Evolutionary conservation across 176 grass and related monocot genomes (phyloP), one percentile per base, ranked within the genome.

Genomic region (Aegilops bicornis): DNA sequence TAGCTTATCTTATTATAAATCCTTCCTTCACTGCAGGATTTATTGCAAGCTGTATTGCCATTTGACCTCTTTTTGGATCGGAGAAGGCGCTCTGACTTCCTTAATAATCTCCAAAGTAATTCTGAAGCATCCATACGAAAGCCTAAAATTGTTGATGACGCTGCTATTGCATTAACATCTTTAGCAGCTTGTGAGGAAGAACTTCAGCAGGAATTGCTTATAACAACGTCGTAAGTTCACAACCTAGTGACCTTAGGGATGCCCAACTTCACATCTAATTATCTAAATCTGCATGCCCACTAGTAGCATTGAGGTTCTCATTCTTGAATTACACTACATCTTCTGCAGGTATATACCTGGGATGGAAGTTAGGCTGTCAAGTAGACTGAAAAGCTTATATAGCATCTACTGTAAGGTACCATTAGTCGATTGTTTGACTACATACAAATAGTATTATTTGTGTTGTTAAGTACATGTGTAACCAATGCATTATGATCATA

Each of bases 31-130:
- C 30, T 90, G 86, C 86, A 98, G 96, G 93, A 95, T 59, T 82
- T 98, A 35, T 85, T 96, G 86, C 93, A 92, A 84, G 91, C 96
- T 22, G 93, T 98, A 73, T 90, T 98, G 84, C 96, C 96, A 77
- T 98, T 98, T 92, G 96, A 98, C 91, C 76, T 96, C 32, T 94
- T 96, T 88, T 82, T 94, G 86, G 96, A 98, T 88, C 90, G 96
- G 19, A 92, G 88, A 73, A 96, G 91, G 89, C 96, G 93, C n/a
- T 81, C 79, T 35, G 89, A 92, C 72, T 95, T 94, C 87, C 93
- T 98, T 77, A 96, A 93, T 82, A 92, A 89, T 86, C 90, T 98
- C 64, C 91, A 90, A 43, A 94, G 87, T 83, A 91, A 70, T 86
- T 95, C 94, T 88, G 92, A 81, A 87, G 87, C 77, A 76, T 74